Base-by-base conservation (phyloP, 2,329 filamentous ascomycete species). In the Beauveria medogensis region DNA sequence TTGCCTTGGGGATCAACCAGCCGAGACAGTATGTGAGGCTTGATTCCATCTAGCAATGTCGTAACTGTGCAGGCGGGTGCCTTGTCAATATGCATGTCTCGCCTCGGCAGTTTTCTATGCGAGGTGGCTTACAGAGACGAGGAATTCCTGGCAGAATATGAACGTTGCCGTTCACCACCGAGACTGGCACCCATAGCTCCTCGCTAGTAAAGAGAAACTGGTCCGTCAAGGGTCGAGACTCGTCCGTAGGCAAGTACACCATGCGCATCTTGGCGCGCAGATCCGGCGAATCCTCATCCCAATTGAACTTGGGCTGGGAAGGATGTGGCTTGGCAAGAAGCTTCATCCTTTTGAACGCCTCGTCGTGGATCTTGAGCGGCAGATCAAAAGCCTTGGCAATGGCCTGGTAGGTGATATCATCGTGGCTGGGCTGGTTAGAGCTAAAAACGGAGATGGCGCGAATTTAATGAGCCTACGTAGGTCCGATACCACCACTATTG, bases 401-500 rank as follows among this genome's bases (percentile, higher is more conserved):
- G 44, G 91, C 93, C 70, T 90, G 82, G 77, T 99, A 99, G 28
- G 94, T 97, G 67, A 97, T 97, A 72, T 99, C 94, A 74, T 99
- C 94, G 78, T 97, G 93, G 60, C 91, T 95, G 67, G 64, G 59
- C 22, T 24, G 10, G 50, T 48, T 53, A 43, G 58, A 69, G 55
- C 43, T 20, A 24, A 47, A 5, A 30, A 20, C 12, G 22, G 4
- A 24, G 24, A n/a, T 18, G 5, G 2, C 2, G 28, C 40, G 18
- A 20, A 34, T 20, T 16, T 30, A 28, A 41, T 47, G 18, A 64
- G 74, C 87, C 78, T 77, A 93, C 89, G 93, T 97, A 65, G 94
- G 94, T 12, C 93, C 93, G 70, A 99, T 97, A 34, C 94, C 93
- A 66, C 94, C 93, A 68, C 90, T 85, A 26, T 16, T 52, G 46